A percentile compares a stretch with the other conserved stretches of the same genome.
These are phyloP conservation scores for Geotrichum restrictum DNA, from an alignment of 1,139 yeast genomes.

Conservation along the genomic window DNA sequence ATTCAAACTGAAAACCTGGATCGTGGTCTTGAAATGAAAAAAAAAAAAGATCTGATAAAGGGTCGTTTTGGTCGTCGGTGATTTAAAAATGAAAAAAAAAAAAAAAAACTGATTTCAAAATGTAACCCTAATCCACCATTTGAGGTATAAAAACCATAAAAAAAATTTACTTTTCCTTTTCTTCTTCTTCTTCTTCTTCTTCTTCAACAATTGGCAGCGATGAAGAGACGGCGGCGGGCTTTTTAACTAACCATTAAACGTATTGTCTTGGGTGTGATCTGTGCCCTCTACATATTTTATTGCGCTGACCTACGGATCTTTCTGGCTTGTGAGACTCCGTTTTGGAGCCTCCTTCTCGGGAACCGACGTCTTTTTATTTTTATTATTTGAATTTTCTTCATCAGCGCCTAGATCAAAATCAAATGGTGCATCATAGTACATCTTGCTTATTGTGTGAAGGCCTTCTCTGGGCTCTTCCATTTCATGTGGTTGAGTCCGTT, in stretches of 20 bases:
- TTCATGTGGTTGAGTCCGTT: no score
- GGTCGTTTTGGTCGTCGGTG: constrained; percentile 2
- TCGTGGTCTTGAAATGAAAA: constrained; percentile 1
- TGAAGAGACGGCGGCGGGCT: constrained; percentile 17
- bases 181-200: constrained; percentile 3
- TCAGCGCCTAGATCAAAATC: constrained; percentile 12
- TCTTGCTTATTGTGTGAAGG: constrained; percentile 19
- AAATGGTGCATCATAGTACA: constrained; percentile 35
- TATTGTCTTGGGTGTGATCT: constrained; percentile 12
- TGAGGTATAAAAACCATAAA: no score
- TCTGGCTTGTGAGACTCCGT: constrained; percentile 24
- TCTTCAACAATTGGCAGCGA: constrained; percentile 10
- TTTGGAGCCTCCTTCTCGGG: constrained; percentile 24
- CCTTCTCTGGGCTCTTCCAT: no score
- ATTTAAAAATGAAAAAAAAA: neutral
- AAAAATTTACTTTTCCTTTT: neutral
- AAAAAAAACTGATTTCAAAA: no score
- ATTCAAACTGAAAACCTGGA: no score
- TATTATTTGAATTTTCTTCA: neutral
- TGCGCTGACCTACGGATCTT: constrained; percentile 20
- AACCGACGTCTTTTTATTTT: constrained; percentile 14
- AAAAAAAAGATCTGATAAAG: neutral
- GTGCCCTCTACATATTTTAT: neutral
- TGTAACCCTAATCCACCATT: no score
- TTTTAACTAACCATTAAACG: neutral